Base-by-base conservation (phyloP, 2,329 filamentous ascomycete species). In the Claviceps citrina region DNA sequence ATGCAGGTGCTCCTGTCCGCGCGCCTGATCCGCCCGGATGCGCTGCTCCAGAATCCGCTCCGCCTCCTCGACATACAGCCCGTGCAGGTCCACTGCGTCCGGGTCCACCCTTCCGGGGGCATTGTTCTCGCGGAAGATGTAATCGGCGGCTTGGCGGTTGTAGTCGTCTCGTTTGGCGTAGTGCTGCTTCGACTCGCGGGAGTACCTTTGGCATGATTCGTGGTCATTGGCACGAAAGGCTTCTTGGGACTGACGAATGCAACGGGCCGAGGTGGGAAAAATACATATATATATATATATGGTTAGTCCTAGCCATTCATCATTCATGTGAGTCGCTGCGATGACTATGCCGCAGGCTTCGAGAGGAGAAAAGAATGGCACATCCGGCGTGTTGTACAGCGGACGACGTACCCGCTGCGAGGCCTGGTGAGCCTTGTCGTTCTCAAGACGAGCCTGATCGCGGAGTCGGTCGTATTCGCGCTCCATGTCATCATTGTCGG, bases 61-160 rank as follows among this genome's bases (percentile, higher is more conserved):
- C 5, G 91, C 91, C 65, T 96, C 91, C 57, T 94, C 84, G 43
- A 94, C 87, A 53, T 81, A 95, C 55, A 93, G 82, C 3, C 91
- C 91, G 59, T 98, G 91, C 36, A 98, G 69, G 62, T 98, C 91
- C 51, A 98, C 87, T 7, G 82, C 85, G 61, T 96, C 89, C 31
- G 68, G 67, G 13, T 75, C 71, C 8, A 93, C 81, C 45, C 81
- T 76, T 15, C 76, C 83, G 3, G 68, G 60, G 16, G 83, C 78
- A 57, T 96, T 96, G 67, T 95, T 95, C 64, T 89, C 85, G 31
- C 86, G 80, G 67, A 98, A 95, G 57, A 96, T 96, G 61, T 75
- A 93, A 43, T 95, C 84, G 44, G 84, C 84, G 1, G 91, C 91
- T 60, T 94, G 85, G 48, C 74, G 77, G 68, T 95, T 95, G 65